A percentile compares a stretch with the other conserved stretches of the same genome.
Conservation (phyloP, 2,329 filamentous ascomycete genomes). For the Diaporthe eres region DNA sequence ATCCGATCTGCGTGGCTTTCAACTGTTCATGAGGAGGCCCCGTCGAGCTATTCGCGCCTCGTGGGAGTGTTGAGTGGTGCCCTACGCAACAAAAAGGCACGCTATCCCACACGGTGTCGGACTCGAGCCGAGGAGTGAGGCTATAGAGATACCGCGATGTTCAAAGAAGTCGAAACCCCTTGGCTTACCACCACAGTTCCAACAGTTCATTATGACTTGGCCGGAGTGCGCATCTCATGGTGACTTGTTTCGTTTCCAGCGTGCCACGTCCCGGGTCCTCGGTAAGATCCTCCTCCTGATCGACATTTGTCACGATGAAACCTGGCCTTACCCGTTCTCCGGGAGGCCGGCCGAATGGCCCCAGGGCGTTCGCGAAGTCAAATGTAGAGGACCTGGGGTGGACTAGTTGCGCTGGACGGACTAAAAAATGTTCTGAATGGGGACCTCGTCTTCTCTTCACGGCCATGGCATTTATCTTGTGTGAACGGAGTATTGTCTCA, state of each 20-base stretch:
- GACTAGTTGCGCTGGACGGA: too few relatives aligned
- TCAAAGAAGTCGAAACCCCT: background rate
- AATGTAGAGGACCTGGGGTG: background rate
- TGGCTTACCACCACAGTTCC: too few relatives aligned
- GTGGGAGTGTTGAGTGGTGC: too few relatives aligned
- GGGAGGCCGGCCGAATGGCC: background rate
- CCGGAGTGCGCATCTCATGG: background rate
- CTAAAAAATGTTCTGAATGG: too few relatives aligned
- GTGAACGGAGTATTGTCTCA: background rate
- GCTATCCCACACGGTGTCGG: background rate
- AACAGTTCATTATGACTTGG: background rate
- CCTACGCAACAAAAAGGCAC: too few relatives aligned
- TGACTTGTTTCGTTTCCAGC: conserved; percentile 5
- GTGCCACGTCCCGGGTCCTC: background rate
- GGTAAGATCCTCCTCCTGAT: conserved; percentile 8
- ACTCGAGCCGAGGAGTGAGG: background rate
- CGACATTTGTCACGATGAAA: conserved; percentile 26
- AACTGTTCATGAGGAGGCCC: too few relatives aligned
- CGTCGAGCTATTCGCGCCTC: background rate
- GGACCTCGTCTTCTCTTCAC: background rate
- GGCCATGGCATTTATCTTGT: background rate
- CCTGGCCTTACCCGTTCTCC: background rate
- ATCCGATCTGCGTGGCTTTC: background rate
- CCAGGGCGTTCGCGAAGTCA: background rate
- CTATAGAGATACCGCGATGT: background rate